Percentiles rank a stretch among this genome's conserved stretches.
phyloP scores from a whole-genome alignment of 2,329 filamentous ascomycete species.

The Fusarium sp. region DNA sequence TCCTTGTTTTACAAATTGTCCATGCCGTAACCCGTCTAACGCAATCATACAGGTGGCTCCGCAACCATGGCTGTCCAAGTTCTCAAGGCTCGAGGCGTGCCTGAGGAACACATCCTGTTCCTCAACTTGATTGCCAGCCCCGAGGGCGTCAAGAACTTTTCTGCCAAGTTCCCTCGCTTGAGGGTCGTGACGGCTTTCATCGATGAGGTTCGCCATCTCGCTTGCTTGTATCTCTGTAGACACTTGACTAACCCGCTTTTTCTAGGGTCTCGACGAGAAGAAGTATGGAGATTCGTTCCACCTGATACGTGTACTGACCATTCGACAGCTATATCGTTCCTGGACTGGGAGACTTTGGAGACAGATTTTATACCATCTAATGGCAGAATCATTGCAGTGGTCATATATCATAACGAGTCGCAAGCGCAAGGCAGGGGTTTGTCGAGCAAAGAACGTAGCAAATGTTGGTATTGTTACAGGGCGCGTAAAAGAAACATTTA shows the following conservation, averaged over 20 bases:
- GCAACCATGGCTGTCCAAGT: conserved; percentile 98
- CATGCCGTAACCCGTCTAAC: conserved; percentile 18
- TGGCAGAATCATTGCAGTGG: conserved; percentile 18
- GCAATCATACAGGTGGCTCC: conserved; percentile 75
- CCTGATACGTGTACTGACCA: conserved; percentile 50
- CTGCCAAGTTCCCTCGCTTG: conserved; percentile 86
- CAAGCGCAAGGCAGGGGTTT: conserved; percentile 15
- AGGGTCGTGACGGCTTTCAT: conserved; percentile 96
- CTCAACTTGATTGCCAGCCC: conserved; percentile 98
- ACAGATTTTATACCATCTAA: conserved; percentile 93
- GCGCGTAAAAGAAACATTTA: conserved; percentile 50
- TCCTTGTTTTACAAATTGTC: conserved; percentile 1
- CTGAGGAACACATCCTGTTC: conserved; percentile 95
- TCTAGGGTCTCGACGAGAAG: conserved; percentile 89
- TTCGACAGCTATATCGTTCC: conserved; percentile 87
- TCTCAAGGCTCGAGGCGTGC: conserved; percentile 87
- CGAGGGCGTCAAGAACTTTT: conserved; percentile 89
- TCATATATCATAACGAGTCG: conserved; percentile 26
- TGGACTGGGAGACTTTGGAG: conserved; percentile 93
- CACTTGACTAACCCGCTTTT: conserved; percentile 33
- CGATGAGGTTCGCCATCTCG: conserved; percentile 69
- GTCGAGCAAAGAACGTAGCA: conserved; percentile 30
- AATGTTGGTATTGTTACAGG: conserved; percentile 37
- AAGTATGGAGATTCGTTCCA: conserved; percentile 70
- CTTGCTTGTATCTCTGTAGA: conserved; percentile 5